Evolutionary conservation across 2,329 filamentous ascomycete species (phyloP).

Genomic region (Zalaria obscura): DNA sequence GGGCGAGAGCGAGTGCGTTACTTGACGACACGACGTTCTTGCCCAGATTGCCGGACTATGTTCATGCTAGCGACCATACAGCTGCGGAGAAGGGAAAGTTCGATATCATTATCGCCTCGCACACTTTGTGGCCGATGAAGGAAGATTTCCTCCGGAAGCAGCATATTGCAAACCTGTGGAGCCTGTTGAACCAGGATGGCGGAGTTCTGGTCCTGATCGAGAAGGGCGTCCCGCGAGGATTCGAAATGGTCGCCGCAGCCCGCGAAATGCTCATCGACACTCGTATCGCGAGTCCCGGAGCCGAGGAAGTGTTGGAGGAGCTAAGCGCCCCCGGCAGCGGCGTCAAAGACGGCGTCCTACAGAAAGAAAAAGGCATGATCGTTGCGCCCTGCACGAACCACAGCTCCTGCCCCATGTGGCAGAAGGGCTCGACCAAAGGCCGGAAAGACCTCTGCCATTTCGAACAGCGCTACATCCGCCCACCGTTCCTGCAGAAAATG

Average conservation of each 20-base stretch:
- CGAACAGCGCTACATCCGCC: conserved; percentile 73
- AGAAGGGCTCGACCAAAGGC: conserved; percentile 45
- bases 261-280: conserved; percentile 64
- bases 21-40: conserved; percentile 85
- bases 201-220: conserved; percentile 80
- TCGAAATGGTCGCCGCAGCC: conserved; percentile 79
- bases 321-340: conserved; percentile 8
- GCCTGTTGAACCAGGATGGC: conserved; percentile 65
- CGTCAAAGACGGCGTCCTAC: conserved; percentile 9
- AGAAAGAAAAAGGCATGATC: conserved; percentile 48
- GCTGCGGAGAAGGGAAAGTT: conserved; percentile 40
- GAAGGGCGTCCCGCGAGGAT: conserved; percentile 81
- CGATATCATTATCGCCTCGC: conserved; percentile 81
- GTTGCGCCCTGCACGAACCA: conserved; percentile 72
- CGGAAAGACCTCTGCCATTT: conserved; percentile 89
- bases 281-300: conserved; percentile 52
- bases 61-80: conserved; percentile 45
- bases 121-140: conserved; percentile 62
- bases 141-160: conserved; percentile 66
- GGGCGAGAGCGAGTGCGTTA: conserved; percentile 60
- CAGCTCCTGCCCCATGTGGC: conserved; percentile 75
- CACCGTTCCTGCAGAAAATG: conserved; percentile 65
- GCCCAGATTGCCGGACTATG: conserved; percentile 76
- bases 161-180: conserved; percentile 80
- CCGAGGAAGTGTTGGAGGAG: conserved; percentile 21